Percentiles rank a stretch among this genome's conserved stretches.
Evolutionary conservation across 768 basidiomycete genomes (phyloP).

Genomic region (Harrya chromipes): DNA sequence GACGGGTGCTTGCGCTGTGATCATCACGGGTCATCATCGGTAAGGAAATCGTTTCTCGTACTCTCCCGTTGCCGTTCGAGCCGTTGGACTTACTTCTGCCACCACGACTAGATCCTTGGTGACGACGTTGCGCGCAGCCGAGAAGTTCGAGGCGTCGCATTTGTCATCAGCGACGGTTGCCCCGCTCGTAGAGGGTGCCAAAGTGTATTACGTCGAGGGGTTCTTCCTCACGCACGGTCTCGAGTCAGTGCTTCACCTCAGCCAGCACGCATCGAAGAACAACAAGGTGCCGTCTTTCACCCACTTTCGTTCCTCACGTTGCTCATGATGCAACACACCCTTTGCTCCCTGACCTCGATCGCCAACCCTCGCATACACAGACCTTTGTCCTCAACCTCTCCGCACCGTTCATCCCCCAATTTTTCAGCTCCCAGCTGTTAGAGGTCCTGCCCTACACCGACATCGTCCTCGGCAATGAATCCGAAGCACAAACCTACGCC

Average conservation of each 20-base stretch:
- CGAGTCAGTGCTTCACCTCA: constrained; percentile 65
- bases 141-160: constrained; percentile 83
- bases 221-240: constrained; percentile 96
- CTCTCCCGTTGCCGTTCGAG: neutral
- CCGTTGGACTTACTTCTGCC: neutral
- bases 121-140: constrained; percentile 86
- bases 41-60: constrained; percentile 30
- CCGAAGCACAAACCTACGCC: constrained; percentile 89
- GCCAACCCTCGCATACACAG: constrained; percentile 35
- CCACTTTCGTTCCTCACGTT: neutral
- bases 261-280: constrained; percentile 69
- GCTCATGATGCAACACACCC: neutral
- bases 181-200: constrained; percentile 73
- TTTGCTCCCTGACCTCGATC: neutral
- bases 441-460: constrained; percentile 82
- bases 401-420: constrained; percentile 95
- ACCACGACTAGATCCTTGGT: constrained; percentile 69
- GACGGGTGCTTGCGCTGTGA: constrained; percentile 95
- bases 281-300: constrained; percentile 55
- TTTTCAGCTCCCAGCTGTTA: constrained; percentile 82
- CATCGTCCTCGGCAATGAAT: constrained; percentile 93
- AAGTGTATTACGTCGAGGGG: constrained; percentile 91
- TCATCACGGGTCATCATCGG: constrained; percentile 93
- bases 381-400: constrained; percentile 91
- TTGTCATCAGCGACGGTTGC: constrained; percentile 73